Conservation (phyloP, 371 early-diverging fungal genomes). For the Smittium culicis region DNA sequence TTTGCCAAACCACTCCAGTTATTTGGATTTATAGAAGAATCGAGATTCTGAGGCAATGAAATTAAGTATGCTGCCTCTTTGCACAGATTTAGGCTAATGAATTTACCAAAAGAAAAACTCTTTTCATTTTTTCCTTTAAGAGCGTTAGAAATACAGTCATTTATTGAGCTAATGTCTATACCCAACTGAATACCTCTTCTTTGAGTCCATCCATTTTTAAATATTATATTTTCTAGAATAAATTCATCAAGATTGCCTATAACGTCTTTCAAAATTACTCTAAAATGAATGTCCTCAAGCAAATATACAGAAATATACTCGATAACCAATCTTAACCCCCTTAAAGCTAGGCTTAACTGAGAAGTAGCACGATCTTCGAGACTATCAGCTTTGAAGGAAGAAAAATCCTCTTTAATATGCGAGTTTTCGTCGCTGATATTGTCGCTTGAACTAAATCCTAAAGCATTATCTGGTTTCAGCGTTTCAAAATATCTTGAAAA, state of each 20-base stretch:
- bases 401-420: neutral
- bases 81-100: neutral
- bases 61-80: neutral
- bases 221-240: neutral
- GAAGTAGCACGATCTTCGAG: neutral
- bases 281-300: neutral
- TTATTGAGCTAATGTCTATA: neutral
- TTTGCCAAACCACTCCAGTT: neutral
- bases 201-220: neutral
- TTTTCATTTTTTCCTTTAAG: neutral
- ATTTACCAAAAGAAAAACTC: neutral
- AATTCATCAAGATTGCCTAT: neutral
- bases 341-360: neutral
- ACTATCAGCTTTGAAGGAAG: neutral
- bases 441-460: too few relatives aligned
- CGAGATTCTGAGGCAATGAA: neutral
- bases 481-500: neutral
- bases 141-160: neutral
- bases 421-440: too few relatives aligned
- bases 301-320: neutral
- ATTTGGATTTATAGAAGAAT: neutral
- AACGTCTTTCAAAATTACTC: neutral
- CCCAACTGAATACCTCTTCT: neutral
- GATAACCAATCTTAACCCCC: neutral
- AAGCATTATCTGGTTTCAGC: too few relatives aligned